phyloP scores from a whole-genome alignment of 768 basidiomycete genomes.

The Auricularia sp. region DNA sequence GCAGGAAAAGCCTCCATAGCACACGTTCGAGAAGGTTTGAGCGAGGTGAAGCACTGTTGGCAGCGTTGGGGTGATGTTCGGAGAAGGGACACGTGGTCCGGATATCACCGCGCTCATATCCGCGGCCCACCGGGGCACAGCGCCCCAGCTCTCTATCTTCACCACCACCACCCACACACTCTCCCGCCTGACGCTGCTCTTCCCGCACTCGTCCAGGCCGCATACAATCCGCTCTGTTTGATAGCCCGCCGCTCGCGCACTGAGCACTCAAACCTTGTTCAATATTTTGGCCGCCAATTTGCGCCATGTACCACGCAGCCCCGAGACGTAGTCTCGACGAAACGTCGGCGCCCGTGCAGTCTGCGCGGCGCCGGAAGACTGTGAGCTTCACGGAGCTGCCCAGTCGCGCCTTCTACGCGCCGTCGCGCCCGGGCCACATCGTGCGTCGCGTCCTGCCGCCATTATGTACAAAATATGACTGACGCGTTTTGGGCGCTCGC shows the following conservation, averaged over 20 bases:
- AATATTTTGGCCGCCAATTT: background rate
- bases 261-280: background rate
- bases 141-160: background rate
- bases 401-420: background rate
- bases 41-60: too few species aligned
- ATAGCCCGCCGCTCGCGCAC: background rate
- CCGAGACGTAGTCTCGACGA: background rate
- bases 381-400: background rate
- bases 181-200: background rate
- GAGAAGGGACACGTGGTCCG: background rate
- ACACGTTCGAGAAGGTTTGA: too few species aligned
- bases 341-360: background rate
- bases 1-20: too few species aligned
- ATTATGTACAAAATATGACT: background rate
- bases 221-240: background rate
- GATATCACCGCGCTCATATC: background rate
- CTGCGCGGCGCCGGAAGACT: background rate
- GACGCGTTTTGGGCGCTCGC: background rate
- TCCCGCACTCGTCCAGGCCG: background rate
- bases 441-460: background rate
- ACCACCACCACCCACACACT: background rate
- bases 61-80: background rate
- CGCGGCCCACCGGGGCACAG: background rate
- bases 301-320: background rate
- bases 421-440: background rate